A percentile compares a stretch with the other conserved stretches of the same genome.
Evolutionary conservation across 2,329 filamentous ascomycete species (phyloP).

Genomic region (Clonostachys solani): DNA sequence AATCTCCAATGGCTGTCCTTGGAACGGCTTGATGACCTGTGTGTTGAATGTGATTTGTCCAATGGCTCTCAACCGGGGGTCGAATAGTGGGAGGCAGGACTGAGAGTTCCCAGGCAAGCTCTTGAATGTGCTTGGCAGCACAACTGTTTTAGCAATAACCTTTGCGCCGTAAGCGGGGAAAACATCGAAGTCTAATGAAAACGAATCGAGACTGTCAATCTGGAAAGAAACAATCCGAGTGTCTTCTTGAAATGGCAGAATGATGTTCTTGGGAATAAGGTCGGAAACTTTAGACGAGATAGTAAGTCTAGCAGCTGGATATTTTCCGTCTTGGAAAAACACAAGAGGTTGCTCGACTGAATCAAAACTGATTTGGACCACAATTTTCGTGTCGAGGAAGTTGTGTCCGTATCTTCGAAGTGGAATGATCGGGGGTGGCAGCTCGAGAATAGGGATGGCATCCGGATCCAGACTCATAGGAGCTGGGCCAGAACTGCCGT

Average conservation of each 20-base stretch:
- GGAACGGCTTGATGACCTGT: conserved; percentile 95
- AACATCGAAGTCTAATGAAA: conserved; percentile 94
- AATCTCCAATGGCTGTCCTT: conserved; percentile 87
- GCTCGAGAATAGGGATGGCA: conserved; percentile 84
- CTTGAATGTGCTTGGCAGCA: conserved; percentile 81
- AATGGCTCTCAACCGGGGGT: conserved; percentile 85
- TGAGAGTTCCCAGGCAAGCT: conserved; percentile 68
- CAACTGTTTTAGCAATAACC: conserved; percentile 93
- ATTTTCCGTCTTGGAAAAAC: conserved; percentile 98
- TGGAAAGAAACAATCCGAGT: conserved; percentile 93
- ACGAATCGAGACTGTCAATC: conserved; percentile 87
- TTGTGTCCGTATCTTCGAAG: conserved; percentile 94
- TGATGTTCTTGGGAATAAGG: conserved; percentile 91
- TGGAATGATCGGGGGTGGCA: conserved; percentile 94
- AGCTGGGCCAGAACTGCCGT: conserved; percentile 44
- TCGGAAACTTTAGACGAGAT: conserved; percentile 97
- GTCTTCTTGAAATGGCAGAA: conserved; percentile 94
- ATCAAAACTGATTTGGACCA: conserved; percentile 86
- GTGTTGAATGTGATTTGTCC: conserved; percentile 92
- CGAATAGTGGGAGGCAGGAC: conserved; percentile 86
- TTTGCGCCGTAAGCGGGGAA: conserved; percentile 97
- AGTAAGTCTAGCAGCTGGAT: conserved; percentile 88
- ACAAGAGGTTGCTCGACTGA: conserved; percentile 71
- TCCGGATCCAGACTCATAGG: conserved; percentile 73
- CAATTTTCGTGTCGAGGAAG: conserved; percentile 96